Percentiles rank a stretch among this genome's conserved stretches.
Evolutionary conservation across 305 asterid genomes (phyloP).

Genomic region (Solanum hybrid): DNA sequence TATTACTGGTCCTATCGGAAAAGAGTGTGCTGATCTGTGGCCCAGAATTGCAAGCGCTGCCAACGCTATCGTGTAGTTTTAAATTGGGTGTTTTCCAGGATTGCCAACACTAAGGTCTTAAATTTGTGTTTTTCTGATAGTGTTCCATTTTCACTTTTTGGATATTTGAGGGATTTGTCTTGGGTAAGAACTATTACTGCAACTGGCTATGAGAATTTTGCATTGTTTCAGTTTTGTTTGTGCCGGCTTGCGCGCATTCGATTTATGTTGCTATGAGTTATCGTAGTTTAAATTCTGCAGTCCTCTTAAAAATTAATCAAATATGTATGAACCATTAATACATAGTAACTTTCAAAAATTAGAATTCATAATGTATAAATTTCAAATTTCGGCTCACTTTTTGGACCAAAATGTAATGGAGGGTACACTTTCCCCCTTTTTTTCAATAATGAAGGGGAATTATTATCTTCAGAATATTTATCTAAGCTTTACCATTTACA

Average conservation of each 20-base stretch:
- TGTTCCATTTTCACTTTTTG: background rate
- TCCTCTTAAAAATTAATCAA: too few species aligned
- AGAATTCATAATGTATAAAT: too few species aligned
- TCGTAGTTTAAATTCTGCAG: background rate
- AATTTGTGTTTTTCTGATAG: conserved; percentile 2
- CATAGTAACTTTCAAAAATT: too few species aligned
- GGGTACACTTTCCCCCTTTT: background rate
- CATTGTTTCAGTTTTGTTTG: background rate
- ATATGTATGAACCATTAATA: too few species aligned
- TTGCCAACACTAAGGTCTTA: conserved; percentile 5
- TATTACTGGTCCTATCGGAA: conserved; percentile 70
- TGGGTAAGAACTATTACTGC: background rate
- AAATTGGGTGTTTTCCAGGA: background rate
- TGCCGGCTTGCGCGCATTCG: background rate
- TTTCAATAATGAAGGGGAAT: background rate
- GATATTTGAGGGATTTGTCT: background rate
- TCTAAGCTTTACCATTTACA: too few species aligned
- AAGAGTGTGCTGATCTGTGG: conserved; percentile 79
- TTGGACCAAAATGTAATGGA: background rate
- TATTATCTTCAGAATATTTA: too few species aligned
- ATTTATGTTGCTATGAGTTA: background rate
- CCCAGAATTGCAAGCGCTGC: conserved; percentile 82
- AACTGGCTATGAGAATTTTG: conserved; percentile 1
- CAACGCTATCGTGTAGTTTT: conserved; percentile 53
- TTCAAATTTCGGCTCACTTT: too few species aligned